A percentile compares a stretch with the other conserved stretches of the same genome.
phyloP scores from a whole-genome alignment of 2,329 filamentous ascomycete species.

The Aspergillus ochraceus region DNA sequence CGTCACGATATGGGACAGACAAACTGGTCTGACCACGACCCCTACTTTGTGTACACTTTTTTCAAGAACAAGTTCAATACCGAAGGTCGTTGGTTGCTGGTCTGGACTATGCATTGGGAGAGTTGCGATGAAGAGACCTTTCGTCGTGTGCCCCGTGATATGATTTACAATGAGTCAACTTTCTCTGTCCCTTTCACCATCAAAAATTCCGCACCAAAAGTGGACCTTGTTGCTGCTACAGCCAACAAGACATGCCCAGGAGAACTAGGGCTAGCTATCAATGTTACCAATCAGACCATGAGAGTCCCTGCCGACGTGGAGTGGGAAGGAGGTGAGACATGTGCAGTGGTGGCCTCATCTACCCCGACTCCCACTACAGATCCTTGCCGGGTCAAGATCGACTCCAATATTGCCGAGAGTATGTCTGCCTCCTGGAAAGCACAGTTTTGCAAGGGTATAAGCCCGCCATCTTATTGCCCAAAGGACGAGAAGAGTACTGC shows the following conservation, averaged over 20 bases:
- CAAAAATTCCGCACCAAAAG: background rate
- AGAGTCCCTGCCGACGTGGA: background rate
- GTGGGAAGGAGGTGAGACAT: background rate
- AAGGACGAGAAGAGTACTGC: background rate
- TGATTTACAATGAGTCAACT: background rate
- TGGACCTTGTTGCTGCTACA: background rate
- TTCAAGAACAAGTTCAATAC: background rate
- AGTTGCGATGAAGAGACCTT: slow-evolving; percentile 1
- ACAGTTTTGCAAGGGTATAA: background rate
- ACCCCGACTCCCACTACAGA: background rate
- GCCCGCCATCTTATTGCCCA: background rate
- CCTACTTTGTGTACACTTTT: slow-evolving; percentile 1
- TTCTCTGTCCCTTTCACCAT: background rate
- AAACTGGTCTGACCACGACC: background rate
- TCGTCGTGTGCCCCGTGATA: background rate
- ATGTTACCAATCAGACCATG: background rate
- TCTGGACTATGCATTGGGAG: background rate
- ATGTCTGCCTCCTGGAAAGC: background rate
- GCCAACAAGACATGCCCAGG: background rate
- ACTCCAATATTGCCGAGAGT: background rate
- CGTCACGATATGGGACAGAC: background rate
- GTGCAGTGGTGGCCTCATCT: background rate
- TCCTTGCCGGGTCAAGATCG: background rate
- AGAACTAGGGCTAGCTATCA: background rate
- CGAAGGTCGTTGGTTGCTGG: background rate